Conservation (phyloP, 2,329 filamentous ascomycete species). For the Lasiodiplodia theobromae region DNA sequence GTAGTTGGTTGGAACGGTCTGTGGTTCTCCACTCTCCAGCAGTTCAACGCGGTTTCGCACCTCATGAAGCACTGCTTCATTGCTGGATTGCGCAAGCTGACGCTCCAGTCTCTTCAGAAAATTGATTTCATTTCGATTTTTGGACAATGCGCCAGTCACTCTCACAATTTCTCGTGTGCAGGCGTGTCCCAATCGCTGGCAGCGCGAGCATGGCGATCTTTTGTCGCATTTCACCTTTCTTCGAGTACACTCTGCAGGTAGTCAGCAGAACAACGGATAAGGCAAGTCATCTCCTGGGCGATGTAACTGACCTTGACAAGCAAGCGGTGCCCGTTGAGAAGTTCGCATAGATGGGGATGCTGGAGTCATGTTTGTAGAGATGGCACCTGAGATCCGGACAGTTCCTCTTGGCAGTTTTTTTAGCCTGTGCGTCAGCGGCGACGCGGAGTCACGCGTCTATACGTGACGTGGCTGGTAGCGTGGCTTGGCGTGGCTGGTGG, state of each 20-base stretch:
- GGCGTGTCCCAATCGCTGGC: background rate
- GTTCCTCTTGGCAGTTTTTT: too few species aligned
- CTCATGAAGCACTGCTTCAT: background rate
- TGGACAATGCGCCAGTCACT: background rate
- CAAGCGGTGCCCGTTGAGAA: background rate
- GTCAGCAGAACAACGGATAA: background rate
- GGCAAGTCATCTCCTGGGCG: background rate
- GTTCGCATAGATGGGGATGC: too few species aligned
- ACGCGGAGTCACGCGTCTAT: too few species aligned
- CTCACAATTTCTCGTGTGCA: background rate
- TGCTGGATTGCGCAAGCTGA: background rate
- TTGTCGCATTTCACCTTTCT: constrained; percentile 7
- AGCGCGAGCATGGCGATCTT: background rate
- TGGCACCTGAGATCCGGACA: too few species aligned
- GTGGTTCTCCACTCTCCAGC: background rate
- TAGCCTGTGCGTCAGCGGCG: too few species aligned
- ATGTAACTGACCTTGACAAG: background rate
- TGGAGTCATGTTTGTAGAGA: too few species aligned
- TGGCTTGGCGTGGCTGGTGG: too few species aligned
- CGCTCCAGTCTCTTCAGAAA: background rate
- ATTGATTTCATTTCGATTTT: background rate
- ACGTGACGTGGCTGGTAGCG: too few species aligned
- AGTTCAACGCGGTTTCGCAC: background rate
- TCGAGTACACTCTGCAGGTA: background rate
- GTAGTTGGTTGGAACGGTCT: background rate